Conservation (phyloP, 768 basidiomycete species). For the Mycena galericulata region DNA sequence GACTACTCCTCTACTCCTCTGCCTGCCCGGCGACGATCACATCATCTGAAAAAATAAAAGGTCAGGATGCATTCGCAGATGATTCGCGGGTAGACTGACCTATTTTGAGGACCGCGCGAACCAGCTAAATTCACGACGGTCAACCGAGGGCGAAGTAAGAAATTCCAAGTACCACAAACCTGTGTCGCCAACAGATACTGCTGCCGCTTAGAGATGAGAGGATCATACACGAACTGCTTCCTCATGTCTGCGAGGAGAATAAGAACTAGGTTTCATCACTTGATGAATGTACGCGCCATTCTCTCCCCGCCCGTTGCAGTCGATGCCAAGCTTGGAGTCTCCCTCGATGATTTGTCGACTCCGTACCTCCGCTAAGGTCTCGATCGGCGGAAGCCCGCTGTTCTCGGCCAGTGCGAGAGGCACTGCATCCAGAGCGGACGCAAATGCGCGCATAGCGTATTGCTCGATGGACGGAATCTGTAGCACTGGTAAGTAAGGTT, state of each 20-base stretch:
- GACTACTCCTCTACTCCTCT: slow-evolving; percentile 63
- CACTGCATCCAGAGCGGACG: slow-evolving; percentile 93
- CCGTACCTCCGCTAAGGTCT: slow-evolving; percentile 96
- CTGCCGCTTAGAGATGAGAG: slow-evolving; percentile 96
- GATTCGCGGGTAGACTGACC: slow-evolving; percentile 58
- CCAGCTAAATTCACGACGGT: slow-evolving; percentile 60
- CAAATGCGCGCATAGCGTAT: slow-evolving; percentile 99
- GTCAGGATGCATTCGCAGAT: neutral
- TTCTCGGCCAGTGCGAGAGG: slow-evolving; percentile 98
- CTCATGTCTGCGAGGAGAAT: slow-evolving; percentile 83
- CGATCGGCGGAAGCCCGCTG: slow-evolving; percentile 95
- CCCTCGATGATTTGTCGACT: slow-evolving; percentile 90
- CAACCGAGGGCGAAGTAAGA: slow-evolving; percentile 12
- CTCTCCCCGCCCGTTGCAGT: slow-evolving; percentile 87
- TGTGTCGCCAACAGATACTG: slow-evolving; percentile 98
- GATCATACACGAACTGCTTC: slow-evolving; percentile 96
- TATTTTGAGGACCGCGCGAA: slow-evolving; percentile 89
- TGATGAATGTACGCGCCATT: slow-evolving; percentile 71
- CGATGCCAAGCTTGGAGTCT: slow-evolving; percentile 90
- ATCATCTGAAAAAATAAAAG: slow-evolving; percentile 65
- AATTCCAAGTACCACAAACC: slow-evolving; percentile 54
- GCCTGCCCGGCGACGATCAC: slow-evolving; percentile 80
- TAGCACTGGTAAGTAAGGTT: slow-evolving; percentile 12
- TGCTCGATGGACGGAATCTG: slow-evolving; percentile 98
- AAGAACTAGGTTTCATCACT: neutral